Conservation (phyloP, 306 rosid genomes). For the Rosa lucieae region DNA sequence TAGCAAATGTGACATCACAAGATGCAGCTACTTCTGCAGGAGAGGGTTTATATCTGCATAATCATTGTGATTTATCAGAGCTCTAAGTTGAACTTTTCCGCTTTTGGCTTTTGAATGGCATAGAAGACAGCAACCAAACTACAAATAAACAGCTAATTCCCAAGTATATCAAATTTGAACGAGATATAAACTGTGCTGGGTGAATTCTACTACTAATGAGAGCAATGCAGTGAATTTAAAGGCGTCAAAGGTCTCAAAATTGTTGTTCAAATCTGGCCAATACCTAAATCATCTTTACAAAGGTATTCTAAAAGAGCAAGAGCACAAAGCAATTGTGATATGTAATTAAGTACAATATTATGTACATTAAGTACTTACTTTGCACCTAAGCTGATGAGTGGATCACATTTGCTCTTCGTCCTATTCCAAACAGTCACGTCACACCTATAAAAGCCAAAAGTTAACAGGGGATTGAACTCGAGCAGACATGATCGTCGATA, state of each 20-base stretch:
- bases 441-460: slow-evolving; percentile 45
- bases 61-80: slow-evolving; percentile 12
- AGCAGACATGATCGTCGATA: not conserved
- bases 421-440: slow-evolving; percentile 92
- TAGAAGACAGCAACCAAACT: slow-evolving; percentile 6
- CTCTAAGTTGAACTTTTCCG: slow-evolving; percentile 9
- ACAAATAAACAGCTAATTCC: slow-evolving; percentile 1
- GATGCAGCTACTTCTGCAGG: slow-evolving; percentile 91
- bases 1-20: slow-evolving; percentile 93
- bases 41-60: slow-evolving; percentile 72
- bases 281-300: not conserved
- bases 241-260: not conserved
- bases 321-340: slow-evolving; percentile 2
- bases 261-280: not conserved
- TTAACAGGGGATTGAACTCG: slow-evolving; percentile 1
- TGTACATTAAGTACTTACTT: slow-evolving; percentile 48
- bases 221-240: not conserved
- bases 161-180: not conserved
- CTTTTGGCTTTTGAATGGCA: slow-evolving; percentile 7
- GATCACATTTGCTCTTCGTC: slow-evolving; percentile 88
- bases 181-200: not conserved
- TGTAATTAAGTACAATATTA: not conserved
- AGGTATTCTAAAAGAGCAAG: not conserved
- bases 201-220: not conserved
- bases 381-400: slow-evolving; percentile 82